Conservation (phyloP, 2,329 filamentous ascomycete genomes). For the Pseudogymnoascus sp. region DNA sequence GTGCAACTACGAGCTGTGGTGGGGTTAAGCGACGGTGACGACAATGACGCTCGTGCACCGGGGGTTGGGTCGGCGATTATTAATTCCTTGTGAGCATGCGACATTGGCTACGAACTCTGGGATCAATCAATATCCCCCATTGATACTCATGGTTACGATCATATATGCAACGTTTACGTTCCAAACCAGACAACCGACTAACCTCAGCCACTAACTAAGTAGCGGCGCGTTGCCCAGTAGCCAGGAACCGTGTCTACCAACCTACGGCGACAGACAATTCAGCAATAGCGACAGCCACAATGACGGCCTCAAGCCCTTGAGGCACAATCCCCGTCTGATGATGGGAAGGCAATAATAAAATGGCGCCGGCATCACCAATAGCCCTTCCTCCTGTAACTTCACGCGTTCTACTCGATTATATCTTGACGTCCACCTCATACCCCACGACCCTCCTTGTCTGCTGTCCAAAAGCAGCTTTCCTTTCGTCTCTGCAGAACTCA, state of each 20-base stretch:
- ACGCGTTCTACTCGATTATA: conserved; percentile 51
- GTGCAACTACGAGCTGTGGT: conserved; percentile 16
- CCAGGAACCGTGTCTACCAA: neutral
- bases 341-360: conserved; percentile 8
- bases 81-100: neutral
- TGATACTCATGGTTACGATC: neutral
- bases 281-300: neutral
- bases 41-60: conserved; percentile 7
- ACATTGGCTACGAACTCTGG: neutral
- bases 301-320: neutral
- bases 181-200: neutral
- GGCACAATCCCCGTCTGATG: neutral
- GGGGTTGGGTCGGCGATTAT: neutral
- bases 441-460: conserved; percentile 66
- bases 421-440: conserved; percentile 47
- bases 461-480: conserved; percentile 54
- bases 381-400: conserved; percentile 40
- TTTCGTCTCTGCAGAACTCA: conserved; percentile 47
- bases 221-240: neutral
- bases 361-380: conserved; percentile 27
- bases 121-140: neutral
- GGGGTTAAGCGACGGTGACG: conserved; percentile 23
- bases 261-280: neutral
- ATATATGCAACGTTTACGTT: neutral
- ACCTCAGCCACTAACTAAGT: conserved; percentile 1